Conservation (phyloP, 2,329 filamentous ascomycete genomes). For the Colletotrichum paranaense region DNA sequence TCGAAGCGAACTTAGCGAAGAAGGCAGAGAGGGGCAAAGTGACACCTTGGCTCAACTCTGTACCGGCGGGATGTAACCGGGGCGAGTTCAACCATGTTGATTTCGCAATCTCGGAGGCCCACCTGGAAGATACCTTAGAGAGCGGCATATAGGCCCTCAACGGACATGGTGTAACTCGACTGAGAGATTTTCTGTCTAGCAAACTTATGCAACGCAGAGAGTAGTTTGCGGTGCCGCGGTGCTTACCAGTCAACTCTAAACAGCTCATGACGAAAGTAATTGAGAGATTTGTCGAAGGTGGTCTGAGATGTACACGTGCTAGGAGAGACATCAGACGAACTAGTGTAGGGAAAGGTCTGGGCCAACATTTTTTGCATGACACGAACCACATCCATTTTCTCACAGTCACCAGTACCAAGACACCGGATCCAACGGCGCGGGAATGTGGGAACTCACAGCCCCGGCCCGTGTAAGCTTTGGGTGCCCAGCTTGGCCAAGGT, state of each 20-base stretch:
- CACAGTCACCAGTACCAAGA: not conserved
- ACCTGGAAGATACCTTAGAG: not conserved
- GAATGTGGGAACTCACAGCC: not conserved
- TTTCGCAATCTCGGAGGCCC: conserved; percentile 2
- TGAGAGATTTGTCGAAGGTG: not conserved
- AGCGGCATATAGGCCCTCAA: not conserved
- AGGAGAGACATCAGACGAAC: not conserved
- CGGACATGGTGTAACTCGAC: not conserved
- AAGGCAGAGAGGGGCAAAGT: not conserved
- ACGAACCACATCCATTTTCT: not conserved
- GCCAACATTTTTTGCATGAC: not conserved
- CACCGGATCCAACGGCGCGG: not conserved
- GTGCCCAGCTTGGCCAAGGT: not conserved
- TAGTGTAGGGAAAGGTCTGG: not conserved
- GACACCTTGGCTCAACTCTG: not conserved
- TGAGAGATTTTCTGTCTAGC: not conserved
- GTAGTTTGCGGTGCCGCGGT: no score
- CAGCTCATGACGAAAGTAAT: no score
- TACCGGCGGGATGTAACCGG: not conserved
- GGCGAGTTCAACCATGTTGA: not conserved
- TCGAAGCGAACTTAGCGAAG: not conserved
- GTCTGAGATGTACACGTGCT: not conserved
- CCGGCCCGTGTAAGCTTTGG: not conserved
- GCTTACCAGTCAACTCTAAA: not conserved
- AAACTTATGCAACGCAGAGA: not conserved